phyloP scores from a whole-genome alignment of 305 asterid genomes.

The Rubia balearica region DNA sequence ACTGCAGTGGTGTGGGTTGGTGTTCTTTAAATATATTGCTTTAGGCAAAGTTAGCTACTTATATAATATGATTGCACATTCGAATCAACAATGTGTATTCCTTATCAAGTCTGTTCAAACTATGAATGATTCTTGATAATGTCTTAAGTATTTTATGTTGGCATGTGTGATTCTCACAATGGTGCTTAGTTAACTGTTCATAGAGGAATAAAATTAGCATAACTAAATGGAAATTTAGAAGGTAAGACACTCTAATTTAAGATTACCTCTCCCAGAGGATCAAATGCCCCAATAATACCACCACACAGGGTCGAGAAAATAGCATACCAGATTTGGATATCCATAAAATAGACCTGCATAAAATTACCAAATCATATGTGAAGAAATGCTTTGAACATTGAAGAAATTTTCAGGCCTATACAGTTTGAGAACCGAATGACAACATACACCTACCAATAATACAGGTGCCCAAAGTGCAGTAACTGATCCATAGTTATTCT shows the following conservation, averaged over 20 bases:
- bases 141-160: too few species aligned
- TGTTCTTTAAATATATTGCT: too few species aligned
- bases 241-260: conserved; percentile 10
- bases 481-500: conserved; percentile 63
- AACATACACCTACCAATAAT: conserved; percentile 51
- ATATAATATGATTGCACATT: too few species aligned
- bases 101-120: too few species aligned
- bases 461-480: conserved; percentile 81
- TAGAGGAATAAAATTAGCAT: not conserved
- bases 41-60: too few species aligned
- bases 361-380: conserved; percentile 21
- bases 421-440: conserved; percentile 8
- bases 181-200: too few species aligned
- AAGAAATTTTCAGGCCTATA: not conserved
- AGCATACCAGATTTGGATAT: conserved; percentile 93
- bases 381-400: not conserved
- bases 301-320: conserved; percentile 81
- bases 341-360: conserved; percentile 94
- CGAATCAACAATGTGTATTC: too few species aligned
- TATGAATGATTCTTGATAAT: too few species aligned
- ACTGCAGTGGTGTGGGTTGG: too few species aligned
- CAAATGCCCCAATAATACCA: conserved; percentile 91
- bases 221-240: conserved; percentile 3
- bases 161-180: too few species aligned
- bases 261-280: conserved; percentile 94